Evolutionary conservation across 768 basidiomycete genomes (phyloP), one percentile per base, ranked within the genome.

Genomic region (Russula earlei): DNA sequence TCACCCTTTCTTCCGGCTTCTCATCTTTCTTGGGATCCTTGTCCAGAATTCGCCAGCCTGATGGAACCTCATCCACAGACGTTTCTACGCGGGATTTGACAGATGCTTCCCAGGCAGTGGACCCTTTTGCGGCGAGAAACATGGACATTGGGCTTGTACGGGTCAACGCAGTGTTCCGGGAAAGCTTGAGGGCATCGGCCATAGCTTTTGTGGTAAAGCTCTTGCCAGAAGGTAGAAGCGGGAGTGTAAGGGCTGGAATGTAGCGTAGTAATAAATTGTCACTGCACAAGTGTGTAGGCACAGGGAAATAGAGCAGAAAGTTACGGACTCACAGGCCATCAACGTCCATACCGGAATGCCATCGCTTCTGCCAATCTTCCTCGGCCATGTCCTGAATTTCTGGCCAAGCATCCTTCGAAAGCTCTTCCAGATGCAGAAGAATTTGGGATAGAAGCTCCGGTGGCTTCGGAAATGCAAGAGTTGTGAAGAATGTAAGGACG

Each of bases 41-140:
- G 52, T 85, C 81, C 12, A 87, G 68, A 31, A 87, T 77, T 57
- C 82, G 74, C 88, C 87, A 87, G 5, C 87, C 88, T 15, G 75
- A 68, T n/a, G 82, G 86, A 7, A 81, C 67, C 62, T 84, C 84
- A 20, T 87, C 83, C 24, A 72, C 71, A 25, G 70, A 59, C 34
- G 72, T 55, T 11, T 78, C 79, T 29, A 76, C 74, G 45, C 71
- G 72, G 3, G 78, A 70, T 67, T 80, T 86, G 0, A 88, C 70
- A 17, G 83, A 77, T 6, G 74, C 74, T 65, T 89, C 85, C 89
- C 89, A 91, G 20, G 85, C 80, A 19, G 79, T 77, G 5, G 84
- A 83, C 1, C 87, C 87, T 67, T 84, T 87, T 0, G 84, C 80
- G 5, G 80, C 74, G 40, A 87, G 64, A 60, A 85, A 82, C 54